Base-by-base conservation (phyloP, 371 early-diverging fungal genomes). In the Mortierella sp. region DNA sequence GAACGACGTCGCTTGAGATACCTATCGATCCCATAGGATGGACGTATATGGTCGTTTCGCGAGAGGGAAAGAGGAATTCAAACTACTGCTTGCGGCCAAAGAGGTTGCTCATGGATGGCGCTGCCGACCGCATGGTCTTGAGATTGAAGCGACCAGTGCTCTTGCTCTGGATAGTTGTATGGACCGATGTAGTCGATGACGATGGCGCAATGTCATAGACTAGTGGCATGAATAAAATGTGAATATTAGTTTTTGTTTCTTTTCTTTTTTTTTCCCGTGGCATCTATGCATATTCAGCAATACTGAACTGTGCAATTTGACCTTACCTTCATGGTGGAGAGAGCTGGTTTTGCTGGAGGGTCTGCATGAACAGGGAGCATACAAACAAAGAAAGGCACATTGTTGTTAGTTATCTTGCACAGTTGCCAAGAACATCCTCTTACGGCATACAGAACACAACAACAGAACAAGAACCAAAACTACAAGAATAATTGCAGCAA, bases 121-220 rank as follows among this genome's bases (percentile, higher is more conserved):
- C 84, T 24, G 80, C 84, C 2, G 75, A 75, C 1, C 84, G 84
- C 84, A 84, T 84, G 38, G 74, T 79, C 75, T 82, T 85, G 70
- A 86, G 79, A 51, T 76, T 85, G 56, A 86, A 86, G 16, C 86
- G 79, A 71, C 75, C 72, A 54, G 56, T 72, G 29, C 58, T 55
- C 38, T 84, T 84, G 41, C 54, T 27, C 60, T 72, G 73, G 65
- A 6, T 56, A 51, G 75, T 75, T 18, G 76, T 49, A 8, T 29
- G 72, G 21, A 49, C 29, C 18, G 72, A 48, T 35, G 51, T 56
- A 2, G 75, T 72, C 24, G 68, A 7, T 3, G 79, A 75, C 14
- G 75, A 41, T 18, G 75, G 1, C 1, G 55, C 55, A 12, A 65
- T 49, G 29, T 81, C 81, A 21, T 27, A 24, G 18, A 60, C 81